A percentile compares a stretch with the other conserved stretches of the same genome.
These are phyloP conservation scores for Tympanopsis confertula DNA, from an alignment of 2,329 filamentous ascomycete genomes.

Conservation along the genomic window DNA sequence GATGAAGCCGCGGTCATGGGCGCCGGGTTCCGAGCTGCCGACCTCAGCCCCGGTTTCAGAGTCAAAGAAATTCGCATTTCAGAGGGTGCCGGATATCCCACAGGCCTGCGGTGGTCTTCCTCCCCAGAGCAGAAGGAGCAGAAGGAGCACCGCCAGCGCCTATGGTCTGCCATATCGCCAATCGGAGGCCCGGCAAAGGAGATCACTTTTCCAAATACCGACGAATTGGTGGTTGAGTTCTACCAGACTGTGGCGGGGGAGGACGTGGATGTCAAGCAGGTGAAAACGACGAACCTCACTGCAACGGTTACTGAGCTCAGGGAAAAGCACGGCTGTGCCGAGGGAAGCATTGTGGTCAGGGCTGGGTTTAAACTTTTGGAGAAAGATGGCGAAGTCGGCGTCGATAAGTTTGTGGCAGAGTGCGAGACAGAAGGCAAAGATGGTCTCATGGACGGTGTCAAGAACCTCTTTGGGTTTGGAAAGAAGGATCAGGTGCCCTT, in stretches of 20 bases:
- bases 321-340: constrained; percentile 66
- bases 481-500: constrained; percentile 74
- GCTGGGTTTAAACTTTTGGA: constrained; percentile 62
- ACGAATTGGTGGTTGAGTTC: constrained; percentile 71
- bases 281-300: constrained; percentile 78
- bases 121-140: too few species aligned
- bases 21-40: constrained; percentile 84
- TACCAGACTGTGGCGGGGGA: constrained; percentile 47
- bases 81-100: constrained; percentile 66
- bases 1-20: constrained; percentile 95
- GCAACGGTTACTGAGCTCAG: constrained; percentile 66
- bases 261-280: constrained; percentile 50
- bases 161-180: constrained; percentile 70
- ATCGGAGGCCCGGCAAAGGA: constrained; percentile 71
- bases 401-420: constrained; percentile 65
- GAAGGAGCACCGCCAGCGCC: constrained; percentile 65
- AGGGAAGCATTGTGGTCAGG: constrained; percentile 68
- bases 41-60: constrained; percentile 86
- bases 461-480: constrained; percentile 90
- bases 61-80: constrained; percentile 87
- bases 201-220: constrained; percentile 67
- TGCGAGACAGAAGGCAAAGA: constrained; percentile 76
- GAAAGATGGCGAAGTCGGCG: constrained; percentile 68
- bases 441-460: constrained; percentile 81
- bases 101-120: constrained; percentile 63